Base-by-base conservation (phyloP, 148 eudicot genomes). In the Cornus florida region DNA sequence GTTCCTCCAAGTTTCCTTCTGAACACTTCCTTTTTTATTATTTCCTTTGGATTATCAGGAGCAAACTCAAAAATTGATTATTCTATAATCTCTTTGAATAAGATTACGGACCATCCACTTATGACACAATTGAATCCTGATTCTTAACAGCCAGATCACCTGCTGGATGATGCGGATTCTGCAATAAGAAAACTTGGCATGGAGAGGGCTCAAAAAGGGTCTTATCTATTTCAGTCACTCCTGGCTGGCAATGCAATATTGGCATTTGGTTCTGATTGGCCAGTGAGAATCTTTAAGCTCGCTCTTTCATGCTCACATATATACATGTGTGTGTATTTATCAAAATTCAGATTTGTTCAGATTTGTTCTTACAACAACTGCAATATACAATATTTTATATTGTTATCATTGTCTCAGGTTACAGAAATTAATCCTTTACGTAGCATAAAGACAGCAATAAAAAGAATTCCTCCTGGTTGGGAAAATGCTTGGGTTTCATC, bases 261-360 rank as follows among this genome's bases (percentile, higher is more conserved):
- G 83, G 97, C 98, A 71, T 93, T 97, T 82, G 99, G 99, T 81
- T 94, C 99, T 67, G 99, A 96, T 82, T 96, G 99, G 99, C 99
- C 99, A 9, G 99, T 96, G 82, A 88, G 97, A 80, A 76, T 33
- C 41, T 24, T 64, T 80, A 14, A 35, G 7, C 65, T 53, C 57
- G 38, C 35, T 43, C 19, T 59, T 73, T 77, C 50, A 65, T 71
- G 28, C 43, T 48, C 19, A 13, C 38, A 39, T 39, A 17, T 20
- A 14, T 20, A 24, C 28, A 28, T 28, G 28, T 28, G 28, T 68
- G 24, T 57, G 19, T 66, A 69, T 38, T 16, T 69, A 6, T 22
- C 1, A 2, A 35, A 69, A 32, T 12, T 32, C n/a, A 65, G 19
- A 53, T 31, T 41, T 76, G 33, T 50, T 43, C 28, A 28, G 28